Percentiles rank a stretch among this genome's conserved stretches.
Evolutionary conservation across 2,329 filamentous ascomycete genomes (phyloP).

Genomic region (Trichoderma sp.): DNA sequence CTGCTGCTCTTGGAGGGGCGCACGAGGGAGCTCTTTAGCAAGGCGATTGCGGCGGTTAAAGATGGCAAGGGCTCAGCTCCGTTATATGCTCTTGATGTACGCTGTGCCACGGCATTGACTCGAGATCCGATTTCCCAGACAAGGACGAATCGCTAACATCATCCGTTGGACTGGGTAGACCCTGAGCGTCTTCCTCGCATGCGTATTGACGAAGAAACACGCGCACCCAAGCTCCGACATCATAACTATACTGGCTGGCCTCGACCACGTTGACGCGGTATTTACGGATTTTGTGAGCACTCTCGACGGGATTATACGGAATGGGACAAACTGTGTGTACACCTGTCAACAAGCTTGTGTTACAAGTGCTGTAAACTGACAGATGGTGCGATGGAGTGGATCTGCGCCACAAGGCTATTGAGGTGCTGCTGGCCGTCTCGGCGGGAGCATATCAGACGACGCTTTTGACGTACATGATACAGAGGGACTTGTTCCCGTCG

Average conservation of each 20-base stretch:
- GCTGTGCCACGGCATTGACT: conserved; percentile 31
- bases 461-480: conserved; percentile 90
- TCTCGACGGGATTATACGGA: conserved; percentile 80
- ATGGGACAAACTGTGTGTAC: conserved; percentile 66
- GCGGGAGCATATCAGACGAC: conserved; percentile 96
- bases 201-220: conserved; percentile 84
- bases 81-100: conserved; percentile 83
- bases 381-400: conserved; percentile 56
- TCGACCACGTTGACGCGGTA: conserved; percentile 82
- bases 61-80: conserved; percentile 62
- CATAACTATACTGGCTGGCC: conserved; percentile 83
- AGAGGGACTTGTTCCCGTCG: conserved; percentile 89
- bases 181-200: conserved; percentile 81
- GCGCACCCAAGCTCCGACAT: conserved; percentile 95
- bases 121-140: conserved; percentile 38
- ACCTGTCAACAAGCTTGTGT: conserved; percentile 15
- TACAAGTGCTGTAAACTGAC: conserved; percentile 31
- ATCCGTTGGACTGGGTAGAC: conserved; percentile 59
- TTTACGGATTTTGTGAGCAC: conserved; percentile 86
- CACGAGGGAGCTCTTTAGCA: conserved; percentile 75
- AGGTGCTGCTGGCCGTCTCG: conserved; percentile 78
- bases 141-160: conserved; percentile 34
- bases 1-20: conserved; percentile 75
- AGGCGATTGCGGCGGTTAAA: conserved; percentile 71
- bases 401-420: conserved; percentile 75